Base-by-base conservation (phyloP, 768 basidiomycete genomes). In the Tylopilus sp. region DNA sequence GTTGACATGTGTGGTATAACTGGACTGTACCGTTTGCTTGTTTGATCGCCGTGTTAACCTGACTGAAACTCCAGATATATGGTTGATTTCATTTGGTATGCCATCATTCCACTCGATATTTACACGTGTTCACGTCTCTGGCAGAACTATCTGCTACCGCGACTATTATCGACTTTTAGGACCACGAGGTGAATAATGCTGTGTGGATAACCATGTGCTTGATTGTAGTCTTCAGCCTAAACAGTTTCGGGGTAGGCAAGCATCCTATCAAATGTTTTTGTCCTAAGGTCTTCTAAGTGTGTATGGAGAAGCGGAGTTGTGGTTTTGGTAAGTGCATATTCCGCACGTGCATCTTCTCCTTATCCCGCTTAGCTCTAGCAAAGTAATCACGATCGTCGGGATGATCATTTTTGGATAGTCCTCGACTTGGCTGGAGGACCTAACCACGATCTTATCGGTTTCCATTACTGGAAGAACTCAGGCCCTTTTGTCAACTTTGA, bases 351-450 rank as follows among this genome's bases (percentile, higher is more conserved):
- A 10, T 15, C 23, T 10, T 13, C 21, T 38, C 31, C 35, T 31
- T 2, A 48, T 41, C 33, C 8, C 55, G 41, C 63, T 62, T 31
- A 71, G 71, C 12, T 78, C 76, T 21, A 78, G 81, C 61, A 81
- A 80, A 62, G 73, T 81, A 10, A 52, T 79, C 44, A 73, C 74
- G 4, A 72, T 78, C 39, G 60, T 60, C 3, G 74, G 73, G 8
- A 57, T 75, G 31, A 68, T 74, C 23, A 69, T 80, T 20, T 60
- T 73, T 7, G 76, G 77, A 65, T 80, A 33, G 57, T 79, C n/a
- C 49, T 64, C 28, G 63, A 81, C 55, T 69, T 80, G 17, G 81
- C 80, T 40, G 82, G 81, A 35, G 79, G 75, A 0, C 79, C 80
- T 1, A 71, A 70, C 43, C 73, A 75, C 36, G 77, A 81, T 48